These are phyloP conservation scores for Naumovozyma baii DNA, from an alignment of 805 yeast genomes.

Conservation along the genomic window DNA sequence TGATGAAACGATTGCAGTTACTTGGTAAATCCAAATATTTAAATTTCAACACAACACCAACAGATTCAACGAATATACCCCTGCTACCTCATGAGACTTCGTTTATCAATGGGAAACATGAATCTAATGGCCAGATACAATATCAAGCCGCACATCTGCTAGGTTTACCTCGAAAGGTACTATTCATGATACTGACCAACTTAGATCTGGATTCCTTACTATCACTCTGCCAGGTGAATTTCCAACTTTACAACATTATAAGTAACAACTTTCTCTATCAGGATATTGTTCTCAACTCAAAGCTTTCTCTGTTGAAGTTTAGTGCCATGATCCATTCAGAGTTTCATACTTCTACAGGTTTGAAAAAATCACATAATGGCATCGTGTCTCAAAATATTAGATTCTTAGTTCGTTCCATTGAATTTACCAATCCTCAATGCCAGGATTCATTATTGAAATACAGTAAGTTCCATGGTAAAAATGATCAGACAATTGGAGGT, in stretches of 20 bases:
- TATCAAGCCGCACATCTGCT: conserved; percentile 7
- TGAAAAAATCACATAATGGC: conserved; percentile 1
- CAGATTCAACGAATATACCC: no score
- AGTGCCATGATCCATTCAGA: conserved; percentile 27
- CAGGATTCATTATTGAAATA: conserved; percentile 29
- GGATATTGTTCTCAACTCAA: conserved; percentile 18
- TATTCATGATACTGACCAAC: conserved; percentile 17
- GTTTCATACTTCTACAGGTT: conserved; percentile 16
- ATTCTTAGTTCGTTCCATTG: conserved; percentile 20
- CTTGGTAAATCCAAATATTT: conserved; percentile 25
- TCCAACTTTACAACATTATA: conserved; percentile 17
- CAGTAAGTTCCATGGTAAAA: conserved; percentile 19
- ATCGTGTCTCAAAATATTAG: conserved; percentile 17
- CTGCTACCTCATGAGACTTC: no score
- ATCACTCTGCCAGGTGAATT: conserved; percentile 18
- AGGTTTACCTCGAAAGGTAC: conserved; percentile 17
- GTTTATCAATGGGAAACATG: no score
- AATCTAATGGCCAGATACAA: not conserved
- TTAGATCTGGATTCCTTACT: conserved; percentile 17
- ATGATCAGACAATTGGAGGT: conserved; percentile 19
- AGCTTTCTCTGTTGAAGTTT: conserved; percentile 22
- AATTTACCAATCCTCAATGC: conserved; percentile 25
- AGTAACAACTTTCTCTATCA: conserved; percentile 22
- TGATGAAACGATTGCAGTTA: conserved; percentile 17
- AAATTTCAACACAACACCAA: not conserved